phyloP scores from a whole-genome alignment of 2,329 filamentous ascomycete genomes.

The Tolypocladium sp. region DNA sequence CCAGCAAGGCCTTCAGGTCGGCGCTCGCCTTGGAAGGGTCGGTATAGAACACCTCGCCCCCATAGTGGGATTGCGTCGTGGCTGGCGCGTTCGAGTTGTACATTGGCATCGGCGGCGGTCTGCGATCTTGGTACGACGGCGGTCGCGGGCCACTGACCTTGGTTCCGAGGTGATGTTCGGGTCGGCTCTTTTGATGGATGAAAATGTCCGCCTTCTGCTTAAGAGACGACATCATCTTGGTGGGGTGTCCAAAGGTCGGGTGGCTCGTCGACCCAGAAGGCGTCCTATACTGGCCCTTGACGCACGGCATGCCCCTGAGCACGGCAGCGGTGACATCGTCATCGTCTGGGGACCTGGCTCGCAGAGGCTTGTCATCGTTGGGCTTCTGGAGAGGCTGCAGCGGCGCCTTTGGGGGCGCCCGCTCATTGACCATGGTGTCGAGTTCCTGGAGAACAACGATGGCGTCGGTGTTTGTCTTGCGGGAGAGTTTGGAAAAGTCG shows the following conservation, averaged over 20 bases:
- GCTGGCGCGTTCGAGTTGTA: slow-evolving; percentile 32
- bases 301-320: slow-evolving; percentile 17
- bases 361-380: slow-evolving; percentile 14
- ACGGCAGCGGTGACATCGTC: slow-evolving; percentile 23
- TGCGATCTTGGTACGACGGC: slow-evolving; percentile 37
- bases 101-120: slow-evolving; percentile 34
- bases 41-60: slow-evolving; percentile 51
- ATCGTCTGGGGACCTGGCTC: slow-evolving; percentile 20
- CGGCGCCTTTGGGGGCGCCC: slow-evolving; percentile 33
- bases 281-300: slow-evolving; percentile 13
- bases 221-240: slow-evolving; percentile 37
- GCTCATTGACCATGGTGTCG: slow-evolving; percentile 37
- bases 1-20: slow-evolving; percentile 73
- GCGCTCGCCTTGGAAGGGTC: slow-evolving; percentile 64
- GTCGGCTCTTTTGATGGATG: slow-evolving; percentile 43
- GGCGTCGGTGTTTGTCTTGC: not conserved
- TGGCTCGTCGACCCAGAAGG: slow-evolving; percentile 10
- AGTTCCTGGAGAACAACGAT: slow-evolving; percentile 8
- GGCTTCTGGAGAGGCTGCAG: slow-evolving; percentile 27
- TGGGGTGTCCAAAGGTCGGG: slow-evolving; percentile 27
- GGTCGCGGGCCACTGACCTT: slow-evolving; percentile 37
- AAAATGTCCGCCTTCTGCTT: slow-evolving; percentile 49
- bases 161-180: slow-evolving; percentile 47
- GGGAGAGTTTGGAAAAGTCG: slow-evolving; percentile 7
- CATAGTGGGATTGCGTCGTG: slow-evolving; percentile 10